Conservation (phyloP, 345 rosid species). For the Lepidium aucheri region DNA sequence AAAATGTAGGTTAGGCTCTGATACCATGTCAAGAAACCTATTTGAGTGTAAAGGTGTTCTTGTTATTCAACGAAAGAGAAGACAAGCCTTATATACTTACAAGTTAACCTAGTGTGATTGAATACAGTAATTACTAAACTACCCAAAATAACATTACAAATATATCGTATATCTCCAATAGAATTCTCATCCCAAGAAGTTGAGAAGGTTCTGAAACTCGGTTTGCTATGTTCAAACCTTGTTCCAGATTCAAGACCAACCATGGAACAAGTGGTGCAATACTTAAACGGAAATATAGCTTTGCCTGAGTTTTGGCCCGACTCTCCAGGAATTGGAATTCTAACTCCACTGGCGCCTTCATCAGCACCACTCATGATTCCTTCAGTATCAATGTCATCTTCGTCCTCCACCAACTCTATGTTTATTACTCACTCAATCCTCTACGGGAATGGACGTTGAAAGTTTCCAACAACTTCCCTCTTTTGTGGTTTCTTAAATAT, state of each 20-base stretch:
- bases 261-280: conserved; percentile 35
- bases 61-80: too few species aligned
- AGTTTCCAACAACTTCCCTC: neutral
- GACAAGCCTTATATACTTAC: too few species aligned
- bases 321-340: conserved; percentile 25
- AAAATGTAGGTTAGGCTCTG: too few species aligned
- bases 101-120: too few species aligned
- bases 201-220: conserved; percentile 41
- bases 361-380: neutral
- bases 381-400: conserved; percentile 16
- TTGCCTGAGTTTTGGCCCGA: conserved; percentile 27
- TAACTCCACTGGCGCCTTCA: conserved; percentile 1
- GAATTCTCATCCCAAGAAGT: conserved; percentile 28
- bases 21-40: too few species aligned
- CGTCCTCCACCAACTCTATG: conserved; percentile 21
- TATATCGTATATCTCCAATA: too few species aligned
- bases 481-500: neutral
- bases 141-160: too few species aligned
- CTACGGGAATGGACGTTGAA: conserved; percentile 28
- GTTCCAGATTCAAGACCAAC: conserved; percentile 31
- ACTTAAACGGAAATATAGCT: conserved; percentile 20
- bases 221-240: conserved; percentile 36
- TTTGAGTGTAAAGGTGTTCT: too few species aligned
- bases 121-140: too few species aligned
- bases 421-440: conserved; percentile 25